Conservation (phyloP, 1,284 basidiomycete species). For the Heterobasidion occidentale region DNA sequence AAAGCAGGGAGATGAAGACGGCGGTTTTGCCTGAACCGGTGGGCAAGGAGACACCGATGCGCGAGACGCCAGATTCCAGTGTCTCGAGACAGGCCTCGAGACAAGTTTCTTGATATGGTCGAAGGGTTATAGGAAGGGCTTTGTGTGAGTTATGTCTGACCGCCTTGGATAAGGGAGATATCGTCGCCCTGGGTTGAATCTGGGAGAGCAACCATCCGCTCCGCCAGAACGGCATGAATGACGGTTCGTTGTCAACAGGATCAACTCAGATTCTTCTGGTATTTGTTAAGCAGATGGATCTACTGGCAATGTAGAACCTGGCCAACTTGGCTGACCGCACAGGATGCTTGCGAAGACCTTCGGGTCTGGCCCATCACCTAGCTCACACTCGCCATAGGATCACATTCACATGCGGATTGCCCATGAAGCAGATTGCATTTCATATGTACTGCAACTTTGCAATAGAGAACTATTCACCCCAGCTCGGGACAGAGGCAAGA, state of each 20-base stretch:
- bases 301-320: too few species aligned
- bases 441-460: not conserved
- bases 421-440: not conserved
- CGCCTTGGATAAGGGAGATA: not conserved
- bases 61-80: conserved; percentile 49
- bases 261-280: too few species aligned
- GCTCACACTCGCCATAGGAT: not conserved
- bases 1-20: conserved; percentile 79
- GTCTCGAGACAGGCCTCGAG: conserved; percentile 74
- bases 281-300: too few species aligned
- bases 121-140: conserved; percentile 32
- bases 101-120: conserved; percentile 90
- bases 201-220: not conserved
- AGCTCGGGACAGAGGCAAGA: conserved; percentile 11
- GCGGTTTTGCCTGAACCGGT: conserved; percentile 94
- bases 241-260: not conserved
- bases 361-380: not conserved
- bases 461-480: conserved; percentile 1
- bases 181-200: not conserved
- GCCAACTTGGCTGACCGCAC: too few species aligned
- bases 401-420: not conserved
- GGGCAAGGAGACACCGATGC: conserved; percentile 90
- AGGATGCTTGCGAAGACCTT: not conserved
- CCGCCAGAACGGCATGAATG: not conserved
- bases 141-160: not conserved